Conservation (phyloP, 306 rosid genomes). For the Fragaria iinumae region DNA sequence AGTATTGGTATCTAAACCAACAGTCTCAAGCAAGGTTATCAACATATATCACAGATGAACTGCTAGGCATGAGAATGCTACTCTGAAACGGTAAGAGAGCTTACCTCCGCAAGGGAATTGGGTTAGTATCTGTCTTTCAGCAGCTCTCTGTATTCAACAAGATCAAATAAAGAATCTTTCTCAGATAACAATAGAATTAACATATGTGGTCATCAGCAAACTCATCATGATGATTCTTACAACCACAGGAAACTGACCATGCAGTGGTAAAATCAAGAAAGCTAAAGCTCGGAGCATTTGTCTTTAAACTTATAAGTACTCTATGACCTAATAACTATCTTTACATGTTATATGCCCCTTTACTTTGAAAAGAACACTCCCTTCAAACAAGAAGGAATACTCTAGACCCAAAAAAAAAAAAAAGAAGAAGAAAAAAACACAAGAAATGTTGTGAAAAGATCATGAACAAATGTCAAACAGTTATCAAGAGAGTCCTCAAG, state of each 20-base stretch:
- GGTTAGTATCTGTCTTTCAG: constrained; percentile 77
- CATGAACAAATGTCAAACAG: background rate
- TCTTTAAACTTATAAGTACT: background rate
- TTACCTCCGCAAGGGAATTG: constrained; percentile 84
- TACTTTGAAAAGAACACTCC: background rate
- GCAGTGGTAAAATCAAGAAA: background rate
- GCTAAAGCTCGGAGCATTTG: background rate
- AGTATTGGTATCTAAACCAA: background rate
- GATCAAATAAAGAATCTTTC: constrained; percentile 12
- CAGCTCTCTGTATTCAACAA: constrained; percentile 67
- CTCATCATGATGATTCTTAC: background rate
- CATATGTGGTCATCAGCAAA: background rate
- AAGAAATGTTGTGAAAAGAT: background rate
- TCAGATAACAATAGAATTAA: constrained; percentile 15
- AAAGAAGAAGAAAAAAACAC: background rate
- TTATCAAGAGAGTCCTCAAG: background rate
- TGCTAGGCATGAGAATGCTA: background rate
- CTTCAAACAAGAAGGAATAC: background rate
- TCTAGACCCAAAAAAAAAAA: background rate
- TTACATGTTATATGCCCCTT: background rate
- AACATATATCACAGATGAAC: background rate
- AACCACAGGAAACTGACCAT: background rate
- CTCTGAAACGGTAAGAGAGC: constrained; percentile 16
- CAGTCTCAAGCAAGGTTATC: background rate
- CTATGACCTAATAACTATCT: background rate